Base-by-base conservation (phyloP, 257 asterid genomes). In the Rauvolfia tetraphylla region DNA sequence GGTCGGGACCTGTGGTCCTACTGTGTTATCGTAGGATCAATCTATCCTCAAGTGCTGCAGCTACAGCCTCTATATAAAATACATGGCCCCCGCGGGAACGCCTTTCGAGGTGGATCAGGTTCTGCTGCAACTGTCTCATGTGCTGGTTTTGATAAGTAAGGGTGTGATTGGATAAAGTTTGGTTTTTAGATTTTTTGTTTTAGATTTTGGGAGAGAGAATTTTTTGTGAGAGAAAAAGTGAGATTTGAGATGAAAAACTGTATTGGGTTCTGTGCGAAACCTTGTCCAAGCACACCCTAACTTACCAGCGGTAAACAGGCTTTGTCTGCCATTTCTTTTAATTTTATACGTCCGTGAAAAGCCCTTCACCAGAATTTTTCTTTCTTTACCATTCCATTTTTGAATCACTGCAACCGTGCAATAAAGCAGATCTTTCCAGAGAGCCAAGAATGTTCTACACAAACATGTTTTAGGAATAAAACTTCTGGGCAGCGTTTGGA, bases 51-150 rank as follows among this genome's bases (percentile, higher is more conserved):
- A 76, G 75, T 56, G 71, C 69, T 61, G 79, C 79, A 71, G 73
- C 68, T 77, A 51, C 84, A 59, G 80, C 72, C 65, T 73, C n/a
- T n/a, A n/a, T n/a, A n/a, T n/a, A n/a, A n/a, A n/a, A 18, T 51
- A 71, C 31, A 74, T 80, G 39, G 67, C 63, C 76, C 83, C 83
- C 68, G 48, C 12, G 46, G 95, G 91, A 90, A 89, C 97, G 87
- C 92, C 72, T 77, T 76, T 83, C 95, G 90, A 89, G 89, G 91
- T 14, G 83, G 93, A 86, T 89, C 84, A 91, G 95, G 79, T 85
- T 73, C 80, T 79, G 81, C 83, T 77, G 68, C 91, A 42, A 81
- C 86, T 86, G 86, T 86, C 87, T 86, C 89, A 86, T 89, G 89
- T 87, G 90, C 79, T 79, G 67, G 38, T 57, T 23, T 67, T 49